Percentiles rank a stretch among this genome's conserved stretches.
Conservation (phyloP, 176 grass and related monocot genomes). For the Oryza longistaminata region DNA sequence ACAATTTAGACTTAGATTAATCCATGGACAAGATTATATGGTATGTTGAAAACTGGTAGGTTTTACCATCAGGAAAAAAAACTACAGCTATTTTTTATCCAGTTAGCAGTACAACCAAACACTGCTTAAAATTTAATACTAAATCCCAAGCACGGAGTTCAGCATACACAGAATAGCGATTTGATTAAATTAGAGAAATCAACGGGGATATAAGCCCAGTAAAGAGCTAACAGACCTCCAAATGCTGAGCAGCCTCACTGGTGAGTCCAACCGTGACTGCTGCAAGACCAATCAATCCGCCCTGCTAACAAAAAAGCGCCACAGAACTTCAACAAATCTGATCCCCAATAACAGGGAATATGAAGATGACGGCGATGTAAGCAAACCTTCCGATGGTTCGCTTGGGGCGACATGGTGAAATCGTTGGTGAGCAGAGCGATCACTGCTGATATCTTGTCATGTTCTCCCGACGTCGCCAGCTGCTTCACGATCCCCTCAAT, state of each 20-base stretch:
- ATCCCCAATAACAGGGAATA: not conserved
- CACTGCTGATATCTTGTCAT: slow-evolving; percentile 86
- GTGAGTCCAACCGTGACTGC: slow-evolving; percentile 92
- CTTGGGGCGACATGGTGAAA: slow-evolving; percentile 68
- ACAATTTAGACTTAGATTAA: slow-evolving; percentile 21
- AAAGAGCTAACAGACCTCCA: slow-evolving; percentile 60
- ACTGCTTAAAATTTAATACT: not conserved
- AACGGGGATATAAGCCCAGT: not conserved
- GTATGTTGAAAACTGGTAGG: slow-evolving; percentile 5
- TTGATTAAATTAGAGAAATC: slow-evolving; percentile 16
- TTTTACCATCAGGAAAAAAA: slow-evolving; percentile 13
- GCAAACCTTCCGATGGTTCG: slow-evolving; percentile 95
- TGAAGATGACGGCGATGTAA: slow-evolving; percentile 5
- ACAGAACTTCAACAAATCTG: slow-evolving; percentile 40
- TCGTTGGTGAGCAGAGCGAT: slow-evolving; percentile 64
- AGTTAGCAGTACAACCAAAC: not conserved
- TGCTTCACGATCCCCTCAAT: slow-evolving; percentile 94
- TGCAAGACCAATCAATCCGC: slow-evolving; percentile 93
- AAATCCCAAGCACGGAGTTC: not conserved
- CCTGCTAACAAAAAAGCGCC: slow-evolving; percentile 57
- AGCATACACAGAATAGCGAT: not conserved
- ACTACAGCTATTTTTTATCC: not conserved
- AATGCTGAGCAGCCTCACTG: slow-evolving; percentile 80
- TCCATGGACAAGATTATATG: not conserved
- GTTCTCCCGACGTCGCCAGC: slow-evolving; percentile 68